These are phyloP conservation scores for Acacia confusa DNA, from an alignment of 306 rosid species.

Conservation along the genomic window DNA sequence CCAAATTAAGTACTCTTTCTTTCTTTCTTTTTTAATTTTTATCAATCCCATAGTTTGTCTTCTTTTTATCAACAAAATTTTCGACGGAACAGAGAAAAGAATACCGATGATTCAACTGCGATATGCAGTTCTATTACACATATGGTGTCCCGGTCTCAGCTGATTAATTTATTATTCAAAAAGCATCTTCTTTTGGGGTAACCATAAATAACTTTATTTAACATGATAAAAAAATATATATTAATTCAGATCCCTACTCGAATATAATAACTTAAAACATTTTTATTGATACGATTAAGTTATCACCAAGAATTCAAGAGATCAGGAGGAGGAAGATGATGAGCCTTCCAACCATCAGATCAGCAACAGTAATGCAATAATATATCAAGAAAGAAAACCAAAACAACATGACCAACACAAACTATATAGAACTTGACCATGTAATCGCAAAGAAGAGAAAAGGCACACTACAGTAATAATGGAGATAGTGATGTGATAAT, in stretches of 20 bases:
- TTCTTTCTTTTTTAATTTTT: too few species aligned
- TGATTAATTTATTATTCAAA: neutral
- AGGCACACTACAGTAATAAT: neutral
- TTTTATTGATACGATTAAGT: constrained; percentile 16
- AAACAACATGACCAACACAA: neutral
- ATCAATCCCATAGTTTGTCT: too few species aligned
- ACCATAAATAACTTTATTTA: neutral
- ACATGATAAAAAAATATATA: too few species aligned
- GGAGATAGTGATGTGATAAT: neutral
- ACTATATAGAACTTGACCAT: neutral
- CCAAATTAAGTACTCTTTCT: too few species aligned
- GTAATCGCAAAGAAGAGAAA: neutral
- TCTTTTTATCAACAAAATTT: too few species aligned
- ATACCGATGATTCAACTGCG: neutral
- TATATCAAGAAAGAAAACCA: constrained; percentile 4
- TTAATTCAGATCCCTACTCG: neutral
- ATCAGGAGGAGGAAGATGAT: constrained; percentile 17
- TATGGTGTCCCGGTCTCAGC: neutral
- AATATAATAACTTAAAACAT: neutral
- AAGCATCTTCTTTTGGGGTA: neutral
- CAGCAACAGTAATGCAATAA: neutral
- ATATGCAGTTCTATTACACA: neutral
- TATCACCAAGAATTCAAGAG: constrained; percentile 1
- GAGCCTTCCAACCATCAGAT: constrained; percentile 15
- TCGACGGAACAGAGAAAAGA: too few species aligned